Evolutionary conservation across 345 rosid species (phyloP), one percentile per base, ranked within the genome.

Genomic region (Syzygium grande): DNA sequence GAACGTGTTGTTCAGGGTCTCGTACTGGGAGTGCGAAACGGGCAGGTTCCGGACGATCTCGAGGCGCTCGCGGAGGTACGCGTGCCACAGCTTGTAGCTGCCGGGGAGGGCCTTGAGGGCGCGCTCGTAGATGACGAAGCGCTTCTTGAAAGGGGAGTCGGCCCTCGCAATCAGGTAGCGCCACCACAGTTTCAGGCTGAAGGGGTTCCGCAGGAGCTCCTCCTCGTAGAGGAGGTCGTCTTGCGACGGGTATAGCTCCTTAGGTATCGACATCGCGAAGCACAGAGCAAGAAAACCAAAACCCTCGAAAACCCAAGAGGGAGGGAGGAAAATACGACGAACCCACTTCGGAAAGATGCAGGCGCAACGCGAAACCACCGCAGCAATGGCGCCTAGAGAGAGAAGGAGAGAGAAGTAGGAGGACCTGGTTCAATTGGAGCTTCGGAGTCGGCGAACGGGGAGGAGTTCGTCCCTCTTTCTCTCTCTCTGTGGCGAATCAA

Each of bases 31-130:
- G 88, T 94, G 96, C 49, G 95, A 91, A 13, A 95, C 89, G 27
- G 98, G 98, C 5, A 96, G 86, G 86, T 94, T 95, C 59, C 97
- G 86, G 11, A 98, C 99, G 17, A 95, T 89, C 30, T 93, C 93
- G 14, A 98, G 98, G 19, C 98, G 94, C 84, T 97, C 99, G 0
- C 93, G 91, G 27, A 97, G 95, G 88, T 96, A 97, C 2, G 99
- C 98, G 46, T 95, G 89, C 98, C 99, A 97, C 2, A 97, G 85
- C 90, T 97, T 97, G 87, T 95, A 96, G 92, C 99, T 96, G 23
- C 99, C 98, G 3, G 99, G 99, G 77, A 98, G 90, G 25, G 99
- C 96, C 87, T 93, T 98, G n/a, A n/a, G n/a, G n/a, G n/a, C n/a
- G n/a, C n/a, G 90, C 92, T 98, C 99, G 84, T 96, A 98, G 73